Base-by-base conservation (phyloP, 306 rosid genomes). In the Hippophae gyantsensis region DNA sequence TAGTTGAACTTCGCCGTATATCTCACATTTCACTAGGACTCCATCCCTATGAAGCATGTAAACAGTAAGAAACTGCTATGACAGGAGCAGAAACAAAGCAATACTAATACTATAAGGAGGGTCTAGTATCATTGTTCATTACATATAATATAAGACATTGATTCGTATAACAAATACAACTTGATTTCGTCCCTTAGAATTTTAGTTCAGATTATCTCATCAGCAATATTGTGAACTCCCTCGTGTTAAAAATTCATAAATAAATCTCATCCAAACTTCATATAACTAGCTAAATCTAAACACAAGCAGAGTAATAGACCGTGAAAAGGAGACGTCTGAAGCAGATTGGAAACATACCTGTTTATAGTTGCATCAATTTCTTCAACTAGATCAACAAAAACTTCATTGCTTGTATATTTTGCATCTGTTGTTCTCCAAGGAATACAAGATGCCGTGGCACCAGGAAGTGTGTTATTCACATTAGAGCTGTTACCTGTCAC, bases 401-500 rank as follows among this genome's bases (percentile, higher is more conserved):
- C 83, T 74, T 92, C 95, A 75, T 87, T 87, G 65, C 69, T 85
- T 64, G 93, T 80, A 70, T 92, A 87, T 75, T 85, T 87, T 10
- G 72, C 57, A 52, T 82, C 85, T 0, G 86, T 59, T 43, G 88
- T 69, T 80, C 98, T 83, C 96, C 96, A 87, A 48, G 98, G 96
- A 76, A 87, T 77, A 48, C 64, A 60, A 61, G 99, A 92, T 44
- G 89, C 81, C 3, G 89, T 85, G 60, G 89, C 86, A 43, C 86
- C 89, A 8, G 90, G 96, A 75, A 85, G 89, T 0, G 86, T 83
- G 55, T 88, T 95, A n/a, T 79, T 92, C 78, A 92, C 78, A 64
- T 92, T 92, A 63, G 96, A 87, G 63, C 87, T 87, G 76, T 63
- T 87, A 56, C 98, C 98, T 48, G 93, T 92, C 75, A 92, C 93